Evolutionary conservation across 164 flowering plant species (phyloP), one percentile per base, ranked within the genome.

Genomic region (Platanus orientalis): DNA sequence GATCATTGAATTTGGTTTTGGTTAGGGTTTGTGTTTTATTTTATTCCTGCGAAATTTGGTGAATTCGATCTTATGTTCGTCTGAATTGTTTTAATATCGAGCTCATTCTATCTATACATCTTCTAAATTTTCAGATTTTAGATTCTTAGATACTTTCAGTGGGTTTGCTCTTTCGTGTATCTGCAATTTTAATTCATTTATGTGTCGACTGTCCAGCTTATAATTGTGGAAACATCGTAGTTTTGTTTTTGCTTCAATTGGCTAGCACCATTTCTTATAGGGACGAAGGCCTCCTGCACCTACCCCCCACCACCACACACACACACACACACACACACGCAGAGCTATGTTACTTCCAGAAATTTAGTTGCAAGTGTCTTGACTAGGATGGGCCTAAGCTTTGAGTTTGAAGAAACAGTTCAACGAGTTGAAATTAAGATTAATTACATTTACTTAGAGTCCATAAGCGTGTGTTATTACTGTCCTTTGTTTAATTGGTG

Each of bases 1-100:
- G 39, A 34, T 53, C 10, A 6, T 64, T 16, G 61, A 45, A 55
- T 64, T 64, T 29, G 39, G 39, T 21, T 40, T 53, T 36, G 24
- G 5, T 39, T 62, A 34, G 34, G 57, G 25, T 20, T 62, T 53
- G 16, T 57, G 1, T 34, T 11, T 21, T 36, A 7, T 16, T 7
- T 55, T 55, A 4, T 28, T 49, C 36, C 34, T 11, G 14, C n/a
- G 25, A 5, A 32, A 19, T 44, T 55, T 21, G 39, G 67, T 29
- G 45, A 17, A 4, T 64, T 56, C 44, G 36, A 14, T 62, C 6
- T 51, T 50, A 11, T 36, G 16, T 7, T 20, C 44, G 28, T 32
- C 60, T 44, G 53, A 54, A 20, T 45, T 54, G 10, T 39, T 29
- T 56, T 42, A 7, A 10, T 34, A 36, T 29, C 36, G 30, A 34